Percentiles rank a stretch among this genome's conserved stretches.
These are phyloP conservation scores for Blastobotrys ciferrii DNA, from an alignment of 1,139 yeast genomes.

Conservation along the genomic window DNA sequence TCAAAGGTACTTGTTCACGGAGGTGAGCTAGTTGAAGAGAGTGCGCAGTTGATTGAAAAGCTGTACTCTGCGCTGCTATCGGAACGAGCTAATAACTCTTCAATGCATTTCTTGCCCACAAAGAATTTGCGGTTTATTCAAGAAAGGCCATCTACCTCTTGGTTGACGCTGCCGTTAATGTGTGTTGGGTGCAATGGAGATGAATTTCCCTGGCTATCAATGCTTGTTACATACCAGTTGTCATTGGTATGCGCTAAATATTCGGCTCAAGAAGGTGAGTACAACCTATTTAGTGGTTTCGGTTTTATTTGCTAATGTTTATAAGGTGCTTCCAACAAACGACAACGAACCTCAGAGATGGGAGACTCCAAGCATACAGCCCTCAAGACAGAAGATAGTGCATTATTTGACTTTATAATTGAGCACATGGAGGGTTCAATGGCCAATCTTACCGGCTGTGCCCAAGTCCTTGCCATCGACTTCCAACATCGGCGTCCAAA, in stretches of 20 bases:
- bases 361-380: background rate
- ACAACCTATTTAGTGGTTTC: background rate
- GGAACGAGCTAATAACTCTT: background rate
- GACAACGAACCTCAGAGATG: background rate
- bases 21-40: background rate
- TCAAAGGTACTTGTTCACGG: background rate
- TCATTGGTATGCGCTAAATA: background rate
- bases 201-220: slow-evolving; percentile 2
- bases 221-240: background rate
- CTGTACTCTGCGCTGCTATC: background rate
- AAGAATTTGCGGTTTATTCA: slow-evolving; percentile 1
- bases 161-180: background rate
- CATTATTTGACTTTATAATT: background rate
- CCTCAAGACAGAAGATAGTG: background rate
- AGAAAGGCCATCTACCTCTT: background rate
- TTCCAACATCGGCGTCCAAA: background rate
- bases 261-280: background rate
- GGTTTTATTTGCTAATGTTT: background rate
- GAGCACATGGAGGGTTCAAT: background rate
- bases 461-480: background rate
- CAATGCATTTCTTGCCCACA: background rate
- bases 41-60: background rate
- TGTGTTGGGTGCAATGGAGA: background rate
- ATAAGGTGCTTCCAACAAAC: background rate
- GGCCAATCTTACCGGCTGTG: background rate